A percentile compares a stretch with the other conserved stretches of the same genome.
phyloP scores from a whole-genome alignment of 495 filamentous ascomycete genomes.

The Trichoderma reesei region DNA sequence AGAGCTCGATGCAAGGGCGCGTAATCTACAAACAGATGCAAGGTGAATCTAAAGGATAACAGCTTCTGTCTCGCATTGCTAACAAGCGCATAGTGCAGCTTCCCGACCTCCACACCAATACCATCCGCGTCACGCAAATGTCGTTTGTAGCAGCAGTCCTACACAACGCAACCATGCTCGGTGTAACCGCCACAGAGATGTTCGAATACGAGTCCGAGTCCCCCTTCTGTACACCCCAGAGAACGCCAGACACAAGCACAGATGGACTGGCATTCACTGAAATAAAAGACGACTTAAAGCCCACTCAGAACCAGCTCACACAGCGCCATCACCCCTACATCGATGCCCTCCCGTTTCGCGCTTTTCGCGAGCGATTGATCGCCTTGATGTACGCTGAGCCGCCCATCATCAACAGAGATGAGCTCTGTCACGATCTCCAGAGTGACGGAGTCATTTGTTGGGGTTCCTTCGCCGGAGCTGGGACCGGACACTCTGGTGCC shows the following conservation, averaged over 20 bases:
- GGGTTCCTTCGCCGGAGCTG: slow-evolving; percentile 13
- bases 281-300: not conserved
- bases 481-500: slow-evolving; percentile 6
- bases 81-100: not conserved
- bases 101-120: not conserved
- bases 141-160: not conserved
- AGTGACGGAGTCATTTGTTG: slow-evolving; percentile 19
- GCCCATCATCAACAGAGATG: slow-evolving; percentile 15
- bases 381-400: slow-evolving; percentile 10
- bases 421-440: slow-evolving; percentile 17
- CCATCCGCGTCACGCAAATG: slow-evolving; percentile 1
- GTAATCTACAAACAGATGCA: not conserved
- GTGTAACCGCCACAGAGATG: not conserved
- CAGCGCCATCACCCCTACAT: slow-evolving; percentile 1
- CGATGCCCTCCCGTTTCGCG: not conserved
- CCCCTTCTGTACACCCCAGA: not conserved
- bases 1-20: not conserved
- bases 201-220: not conserved
- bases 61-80: not conserved
- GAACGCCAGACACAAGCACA: not conserved
- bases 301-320: not conserved
- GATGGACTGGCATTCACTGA: not conserved
- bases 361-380: not conserved
- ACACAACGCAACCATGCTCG: not conserved
- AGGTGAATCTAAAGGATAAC: not conserved